phyloP scores from a whole-genome alignment of 768 basidiomycete species.

The Hygrocybe coccinea region DNA sequence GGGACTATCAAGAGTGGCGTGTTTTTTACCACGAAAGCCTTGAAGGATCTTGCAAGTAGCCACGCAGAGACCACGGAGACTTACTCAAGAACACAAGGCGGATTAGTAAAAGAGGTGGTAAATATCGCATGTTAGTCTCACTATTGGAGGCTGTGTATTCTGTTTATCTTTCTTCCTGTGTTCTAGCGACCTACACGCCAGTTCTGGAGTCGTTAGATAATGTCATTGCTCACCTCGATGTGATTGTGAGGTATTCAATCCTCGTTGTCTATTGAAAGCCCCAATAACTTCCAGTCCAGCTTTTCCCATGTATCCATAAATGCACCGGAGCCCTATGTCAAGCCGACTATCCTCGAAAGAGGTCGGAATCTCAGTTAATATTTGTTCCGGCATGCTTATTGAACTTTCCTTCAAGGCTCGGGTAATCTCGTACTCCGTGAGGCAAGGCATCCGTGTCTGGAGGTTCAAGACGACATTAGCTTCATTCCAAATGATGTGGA shows the following conservation, averaged over 20 bases:
- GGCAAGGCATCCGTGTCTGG: conserved; percentile 92
- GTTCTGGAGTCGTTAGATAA: conserved; percentile 81
- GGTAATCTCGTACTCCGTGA: conserved; percentile 78
- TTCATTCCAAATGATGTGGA: conserved; percentile 96
- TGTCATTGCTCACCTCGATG: conserved; percentile 85
- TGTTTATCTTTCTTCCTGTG: neutral
- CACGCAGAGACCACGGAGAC: conserved; percentile 60
- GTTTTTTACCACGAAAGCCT: conserved; percentile 76
- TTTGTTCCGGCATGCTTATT: neutral
- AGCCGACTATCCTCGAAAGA: conserved; percentile 73
- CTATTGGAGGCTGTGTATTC: neutral
- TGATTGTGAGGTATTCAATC: conserved; percentile 70
- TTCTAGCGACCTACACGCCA: conserved; percentile 84
- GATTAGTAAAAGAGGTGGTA: conserved; percentile 88
- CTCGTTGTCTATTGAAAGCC: neutral
- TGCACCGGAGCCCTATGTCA: conserved; percentile 83
- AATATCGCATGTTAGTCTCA: conserved; percentile 72
- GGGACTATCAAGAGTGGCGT: conserved; percentile 81
- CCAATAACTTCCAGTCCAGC: conserved; percentile 37
- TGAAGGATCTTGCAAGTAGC: conserved; percentile 70
- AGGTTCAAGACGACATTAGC: conserved; percentile 90
- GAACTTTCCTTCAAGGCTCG: conserved; percentile 45
- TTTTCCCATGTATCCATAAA: conserved; percentile 89
- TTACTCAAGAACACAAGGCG: conserved; percentile 73
- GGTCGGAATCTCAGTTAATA: conserved; percentile 39